These are phyloP conservation scores for Pleurostoma richardsiae DNA, from an alignment of 2,329 filamentous ascomycete species.

Conservation along the genomic window DNA sequence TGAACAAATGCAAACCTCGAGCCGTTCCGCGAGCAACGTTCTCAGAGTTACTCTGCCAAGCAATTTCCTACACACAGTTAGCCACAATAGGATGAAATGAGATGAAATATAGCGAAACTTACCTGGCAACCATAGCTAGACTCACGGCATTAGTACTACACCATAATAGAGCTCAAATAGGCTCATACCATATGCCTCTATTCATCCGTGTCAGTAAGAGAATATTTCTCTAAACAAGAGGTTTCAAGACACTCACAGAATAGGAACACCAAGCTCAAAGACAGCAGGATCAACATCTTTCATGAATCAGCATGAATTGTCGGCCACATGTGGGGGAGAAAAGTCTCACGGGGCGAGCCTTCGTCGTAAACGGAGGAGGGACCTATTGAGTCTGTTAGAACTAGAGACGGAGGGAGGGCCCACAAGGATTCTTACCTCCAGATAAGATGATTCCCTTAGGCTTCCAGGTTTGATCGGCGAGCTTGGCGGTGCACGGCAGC, in stretches of 20 bases:
- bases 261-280: slow-evolving; percentile 67
- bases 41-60: slow-evolving; percentile 49
- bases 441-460: slow-evolving; percentile 73
- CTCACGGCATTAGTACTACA: slow-evolving; percentile 16
- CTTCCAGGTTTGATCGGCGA: slow-evolving; percentile 70
- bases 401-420: slow-evolving; percentile 3
- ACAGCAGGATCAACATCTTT: slow-evolving; percentile 70
- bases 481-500: slow-evolving; percentile 80
- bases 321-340: background rate
- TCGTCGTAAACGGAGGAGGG: slow-evolving; percentile 76
- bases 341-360: slow-evolving; percentile 50
- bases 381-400: slow-evolving; percentile 16
- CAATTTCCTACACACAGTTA: slow-evolving; percentile 49
- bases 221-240: background rate
- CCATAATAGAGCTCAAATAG: slow-evolving; percentile 19
- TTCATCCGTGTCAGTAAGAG: slow-evolving; percentile 10
- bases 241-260: slow-evolving; percentile 29
- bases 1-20: slow-evolving; percentile 21
- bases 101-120: no score
- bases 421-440: slow-evolving; percentile 22
- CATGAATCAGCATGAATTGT: slow-evolving; percentile 5
- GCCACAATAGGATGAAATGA: no score
- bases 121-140: slow-evolving; percentile 42
- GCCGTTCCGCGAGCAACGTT: slow-evolving; percentile 66
- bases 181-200: slow-evolving; percentile 20